These are phyloP conservation scores for Xylariaceae sp. DNA, from an alignment of 2,329 filamentous ascomycete genomes.

Conservation along the genomic window DNA sequence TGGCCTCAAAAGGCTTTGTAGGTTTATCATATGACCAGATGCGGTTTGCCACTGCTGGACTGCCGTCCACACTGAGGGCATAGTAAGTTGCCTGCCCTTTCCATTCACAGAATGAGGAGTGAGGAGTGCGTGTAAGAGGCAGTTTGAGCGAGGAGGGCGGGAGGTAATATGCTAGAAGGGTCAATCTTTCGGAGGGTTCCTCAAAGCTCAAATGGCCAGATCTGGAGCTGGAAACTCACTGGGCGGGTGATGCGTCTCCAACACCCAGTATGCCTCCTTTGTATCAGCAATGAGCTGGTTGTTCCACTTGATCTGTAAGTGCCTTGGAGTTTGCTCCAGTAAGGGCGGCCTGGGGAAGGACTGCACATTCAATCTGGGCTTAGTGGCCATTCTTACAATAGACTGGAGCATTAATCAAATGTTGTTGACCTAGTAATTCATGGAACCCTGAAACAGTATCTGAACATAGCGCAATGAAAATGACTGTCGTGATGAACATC, in stretches of 20 bases:
- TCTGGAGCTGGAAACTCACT: conserved; percentile 31
- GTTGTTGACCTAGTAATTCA: too few relatives aligned
- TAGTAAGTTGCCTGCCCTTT: conserved; percentile 59
- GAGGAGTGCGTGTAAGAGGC: conserved; percentile 40
- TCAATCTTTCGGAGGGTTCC: background rate
- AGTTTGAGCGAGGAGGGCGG: conserved; percentile 46
- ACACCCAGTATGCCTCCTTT: conserved; percentile 54
- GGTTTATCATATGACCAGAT: conserved; percentile 58
- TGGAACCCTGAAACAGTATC: too few relatives aligned
- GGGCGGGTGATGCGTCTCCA: conserved; percentile 60
- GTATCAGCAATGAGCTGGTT: conserved; percentile 54
- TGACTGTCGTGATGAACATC: background rate
- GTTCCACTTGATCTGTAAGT: conserved; percentile 53
- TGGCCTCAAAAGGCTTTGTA: conserved; percentile 44
- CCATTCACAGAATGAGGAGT: conserved; percentile 33
- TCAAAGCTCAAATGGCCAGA: background rate
- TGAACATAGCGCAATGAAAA: too few relatives aligned
- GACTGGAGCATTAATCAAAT: background rate
- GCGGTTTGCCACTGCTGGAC: conserved; percentile 41
- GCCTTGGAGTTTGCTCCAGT: conserved; percentile 48
- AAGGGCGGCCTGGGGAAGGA: conserved; percentile 55
- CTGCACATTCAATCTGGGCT: conserved; percentile 48
- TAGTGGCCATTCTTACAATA: conserved; percentile 30
- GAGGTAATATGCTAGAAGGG: conserved; percentile 52
- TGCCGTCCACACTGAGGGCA: conserved; percentile 33